A percentile compares a stretch with the other conserved stretches of the same genome.
Conservation (phyloP, 257 asterid genomes). For the Solanum dulcamara region DNA sequence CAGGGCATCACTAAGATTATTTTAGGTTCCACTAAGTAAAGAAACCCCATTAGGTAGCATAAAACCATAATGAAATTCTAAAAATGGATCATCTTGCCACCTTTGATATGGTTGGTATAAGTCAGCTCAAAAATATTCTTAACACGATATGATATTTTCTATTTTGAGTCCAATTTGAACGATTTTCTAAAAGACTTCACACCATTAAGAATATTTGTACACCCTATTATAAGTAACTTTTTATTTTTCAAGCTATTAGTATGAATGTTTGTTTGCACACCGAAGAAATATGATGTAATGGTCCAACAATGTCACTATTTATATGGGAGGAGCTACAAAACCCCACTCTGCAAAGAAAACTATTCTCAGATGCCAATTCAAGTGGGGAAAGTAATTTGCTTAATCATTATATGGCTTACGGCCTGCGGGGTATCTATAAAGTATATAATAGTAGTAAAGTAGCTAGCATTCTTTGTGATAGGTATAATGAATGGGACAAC, state of each 20-base stretch:
- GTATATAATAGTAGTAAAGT: background rate
- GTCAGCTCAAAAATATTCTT: background rate
- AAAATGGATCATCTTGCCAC: background rate
- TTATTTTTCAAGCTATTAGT: background rate
- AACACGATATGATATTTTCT: background rate
- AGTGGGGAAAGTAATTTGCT: constrained; percentile 1
- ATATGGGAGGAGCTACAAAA: background rate
- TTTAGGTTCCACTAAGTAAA: constrained; percentile 3
- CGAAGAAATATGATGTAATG: background rate
- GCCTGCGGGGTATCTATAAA: background rate
- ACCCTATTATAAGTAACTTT: background rate
- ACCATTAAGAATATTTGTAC: background rate
- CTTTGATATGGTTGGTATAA: background rate
- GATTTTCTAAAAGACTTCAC: background rate
- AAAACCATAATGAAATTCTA: background rate
- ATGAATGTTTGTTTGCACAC: background rate
- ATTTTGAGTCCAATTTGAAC: background rate
- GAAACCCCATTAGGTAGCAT: background rate
- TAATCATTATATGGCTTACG: background rate
- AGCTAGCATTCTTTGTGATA: background rate
- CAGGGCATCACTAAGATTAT: background rate
- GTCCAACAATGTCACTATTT: no score
- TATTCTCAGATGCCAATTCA: constrained; percentile 1
- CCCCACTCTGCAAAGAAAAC: background rate
- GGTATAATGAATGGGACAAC: background rate